Conservation (phyloP, 192 early-diverging fungal genomes). For the Podila clonocystis region DNA sequence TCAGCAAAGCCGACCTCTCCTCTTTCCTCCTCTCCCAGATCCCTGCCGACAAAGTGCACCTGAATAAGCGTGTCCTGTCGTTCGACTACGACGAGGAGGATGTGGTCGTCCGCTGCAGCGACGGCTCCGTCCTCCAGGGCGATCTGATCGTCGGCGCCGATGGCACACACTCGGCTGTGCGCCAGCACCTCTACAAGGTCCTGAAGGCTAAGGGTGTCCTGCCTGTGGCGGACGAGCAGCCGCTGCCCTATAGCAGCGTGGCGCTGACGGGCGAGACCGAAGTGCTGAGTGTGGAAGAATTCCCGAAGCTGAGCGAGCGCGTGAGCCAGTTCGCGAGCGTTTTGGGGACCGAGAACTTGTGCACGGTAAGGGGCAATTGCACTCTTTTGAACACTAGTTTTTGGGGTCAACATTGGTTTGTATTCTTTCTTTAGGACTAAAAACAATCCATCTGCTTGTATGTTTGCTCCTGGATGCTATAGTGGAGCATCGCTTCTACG, state of each 20-base stretch:
- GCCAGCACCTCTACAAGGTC: neutral
- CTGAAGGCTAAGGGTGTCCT: neutral
- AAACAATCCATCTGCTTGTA: too few relatives aligned
- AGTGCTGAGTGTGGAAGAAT: neutral
- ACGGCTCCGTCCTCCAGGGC: neutral
- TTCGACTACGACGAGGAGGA: neutral
- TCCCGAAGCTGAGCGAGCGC: neutral
- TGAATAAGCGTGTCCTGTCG: neutral
- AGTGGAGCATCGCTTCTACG: too few relatives aligned
- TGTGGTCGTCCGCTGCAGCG: neutral
- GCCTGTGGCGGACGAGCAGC: neutral
- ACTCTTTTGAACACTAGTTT: too few relatives aligned
- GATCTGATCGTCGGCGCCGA: neutral
- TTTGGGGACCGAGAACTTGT: neutral
- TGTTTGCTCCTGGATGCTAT: too few relatives aligned
- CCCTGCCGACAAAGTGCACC: neutral
- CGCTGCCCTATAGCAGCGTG: neutral
- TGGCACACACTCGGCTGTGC: neutral
- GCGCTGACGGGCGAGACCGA: neutral
- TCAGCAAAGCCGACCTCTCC: neutral
- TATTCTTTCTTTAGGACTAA: too few relatives aligned
- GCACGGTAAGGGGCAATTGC: too few relatives aligned
- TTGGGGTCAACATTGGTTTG: too few relatives aligned
- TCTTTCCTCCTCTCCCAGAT: neutral
- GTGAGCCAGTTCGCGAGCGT: neutral